Evolutionary conservation across 1,284 basidiomycete species (phyloP).

Genomic region (Porodaedalea pini): DNA sequence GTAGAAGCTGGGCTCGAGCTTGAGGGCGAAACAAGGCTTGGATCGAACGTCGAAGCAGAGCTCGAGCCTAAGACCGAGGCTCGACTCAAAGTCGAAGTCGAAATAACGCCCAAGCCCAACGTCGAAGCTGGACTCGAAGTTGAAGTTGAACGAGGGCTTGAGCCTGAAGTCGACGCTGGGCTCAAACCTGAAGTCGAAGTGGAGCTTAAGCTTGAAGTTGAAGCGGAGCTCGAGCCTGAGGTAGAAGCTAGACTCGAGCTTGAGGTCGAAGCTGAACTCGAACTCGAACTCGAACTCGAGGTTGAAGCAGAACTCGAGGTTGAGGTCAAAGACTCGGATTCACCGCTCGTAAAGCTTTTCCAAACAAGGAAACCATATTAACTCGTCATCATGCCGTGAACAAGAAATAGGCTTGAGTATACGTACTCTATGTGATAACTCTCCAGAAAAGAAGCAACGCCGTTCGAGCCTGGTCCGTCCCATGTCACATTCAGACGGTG

Average conservation of each 20-base stretch:
- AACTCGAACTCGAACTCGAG: neutral
- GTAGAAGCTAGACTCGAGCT: neutral
- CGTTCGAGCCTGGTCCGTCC: neutral
- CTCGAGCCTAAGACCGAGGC: neutral
- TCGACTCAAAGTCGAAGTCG: neutral
- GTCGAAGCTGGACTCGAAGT: neutral
- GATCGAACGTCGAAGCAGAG: neutral
- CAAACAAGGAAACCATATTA: neutral
- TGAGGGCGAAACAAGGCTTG: neutral
- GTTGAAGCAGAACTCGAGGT: neutral
- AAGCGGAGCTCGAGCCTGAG: no score
- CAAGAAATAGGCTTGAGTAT: no score
- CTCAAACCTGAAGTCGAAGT: neutral
- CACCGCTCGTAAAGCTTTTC: neutral
- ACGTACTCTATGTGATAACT: neutral
- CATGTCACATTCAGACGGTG: constrained; percentile 5
- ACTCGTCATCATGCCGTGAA: no score
- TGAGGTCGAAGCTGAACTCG: neutral
- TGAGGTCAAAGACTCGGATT: neutral
- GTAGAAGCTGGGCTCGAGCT: neutral
- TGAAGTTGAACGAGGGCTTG: neutral
- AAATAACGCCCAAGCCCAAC: neutral
- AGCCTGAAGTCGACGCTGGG: neutral
- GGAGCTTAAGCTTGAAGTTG: neutral
- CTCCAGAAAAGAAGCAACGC: neutral